These are phyloP conservation scores for Dendrothele bispora DNA, from an alignment of 768 basidiomycete species.

Conservation along the genomic window DNA sequence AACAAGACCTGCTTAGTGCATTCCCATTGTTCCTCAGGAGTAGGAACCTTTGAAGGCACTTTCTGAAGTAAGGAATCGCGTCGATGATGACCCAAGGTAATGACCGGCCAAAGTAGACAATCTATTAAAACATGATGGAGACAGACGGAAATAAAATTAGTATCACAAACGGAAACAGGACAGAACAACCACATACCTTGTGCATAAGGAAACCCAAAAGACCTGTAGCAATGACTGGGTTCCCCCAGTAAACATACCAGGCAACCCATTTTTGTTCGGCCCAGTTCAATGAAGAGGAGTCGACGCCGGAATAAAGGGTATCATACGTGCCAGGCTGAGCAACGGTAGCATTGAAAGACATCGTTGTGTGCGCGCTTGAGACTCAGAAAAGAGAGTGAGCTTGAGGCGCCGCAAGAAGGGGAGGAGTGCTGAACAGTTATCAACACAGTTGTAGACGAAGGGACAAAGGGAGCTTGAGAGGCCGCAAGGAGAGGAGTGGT, in stretches of 20 bases:
- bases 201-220: slow-evolving; percentile 91
- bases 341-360: slow-evolving; percentile 35
- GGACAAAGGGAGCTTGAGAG: no score
- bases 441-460: no score
- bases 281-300: slow-evolving; percentile 63
- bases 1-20: slow-evolving; percentile 94
- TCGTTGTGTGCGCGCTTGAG: no score
- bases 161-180: no score
- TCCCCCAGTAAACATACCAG: slow-evolving; percentile 89
- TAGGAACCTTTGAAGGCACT: slow-evolving; percentile 81
- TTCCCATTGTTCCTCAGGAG: slow-evolving; percentile 84
- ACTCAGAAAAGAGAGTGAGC: no score
- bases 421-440: no score
- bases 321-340: slow-evolving; percentile 29
- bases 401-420: no score
- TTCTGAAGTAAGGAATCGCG: slow-evolving; percentile 86
- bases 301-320: slow-evolving; percentile 55
- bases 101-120: slow-evolving; percentile 95
- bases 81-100: slow-evolving; percentile 97
- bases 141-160: not conserved
- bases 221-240: slow-evolving; percentile 91
- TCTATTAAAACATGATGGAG: slow-evolving; percentile 39
- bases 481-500: no score
- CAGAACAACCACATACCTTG: slow-evolving; percentile 61
- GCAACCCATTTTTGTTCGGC: slow-evolving; percentile 79